Evolutionary conservation across 139 green algal species (phyloP), one percentile per base, ranked within the genome.

Genomic region (Picochlorum sp.): DNA sequence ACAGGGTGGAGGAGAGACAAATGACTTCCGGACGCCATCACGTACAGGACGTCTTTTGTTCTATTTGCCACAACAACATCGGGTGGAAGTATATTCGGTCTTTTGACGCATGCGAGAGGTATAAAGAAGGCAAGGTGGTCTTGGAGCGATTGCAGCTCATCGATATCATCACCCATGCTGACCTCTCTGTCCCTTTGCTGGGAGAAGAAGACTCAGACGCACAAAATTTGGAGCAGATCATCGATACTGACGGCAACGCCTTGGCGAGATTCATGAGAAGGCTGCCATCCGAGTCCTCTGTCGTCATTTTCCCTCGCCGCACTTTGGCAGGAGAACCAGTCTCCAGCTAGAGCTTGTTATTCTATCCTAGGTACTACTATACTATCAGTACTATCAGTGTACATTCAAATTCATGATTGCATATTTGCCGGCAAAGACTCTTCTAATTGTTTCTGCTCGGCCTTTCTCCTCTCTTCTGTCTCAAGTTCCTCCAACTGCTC

Each of bases 401-500:
- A 41, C 34, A 41, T 41, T 41, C 28, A 30, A 51, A 51, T 51
- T 51, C 16, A 18, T 54, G 47, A 54, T 54, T 54, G 47, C 47
- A 54, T 41, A 11, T 41, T 41, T 41, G 34, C 1, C 9, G 34
- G 34, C 34, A 41, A 41, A 41, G 34, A 41, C 1, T 41, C 34
- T 7, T 41, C 34, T 41, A 41, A 54, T 21, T 20, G n/a, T 20
- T 34, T 23, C 20, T 59, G n/a, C 45, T 78, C 78, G 26, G 59
- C 57, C 69, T 71, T 70, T 14, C 68, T 74, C 2, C 57, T 59
- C 56, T 88, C 63, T n/a, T 60, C 74, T 21, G 74, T 57, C 57
- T 74, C 74, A 10, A 70, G 65, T 41, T 71, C 58, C 2, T 69
- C 55, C 20, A 78, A 65, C 52, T 78, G 58, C 11, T 73, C 41